phyloP scores from a whole-genome alignment of 805 yeast genomes.

The Metschnikowia lunata region DNA sequence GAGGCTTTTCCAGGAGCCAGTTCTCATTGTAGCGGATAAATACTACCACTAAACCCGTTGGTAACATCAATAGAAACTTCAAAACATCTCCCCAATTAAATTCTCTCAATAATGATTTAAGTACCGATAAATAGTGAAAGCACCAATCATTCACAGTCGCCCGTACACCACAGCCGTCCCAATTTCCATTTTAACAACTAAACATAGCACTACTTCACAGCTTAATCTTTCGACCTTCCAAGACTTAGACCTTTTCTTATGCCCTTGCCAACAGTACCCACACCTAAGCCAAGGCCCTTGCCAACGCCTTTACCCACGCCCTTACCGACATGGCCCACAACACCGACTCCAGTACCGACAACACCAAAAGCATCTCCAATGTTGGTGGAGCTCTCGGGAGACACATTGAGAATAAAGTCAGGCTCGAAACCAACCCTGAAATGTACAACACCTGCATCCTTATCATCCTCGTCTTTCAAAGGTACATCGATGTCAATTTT shows the following conservation, averaged over 20 bases:
- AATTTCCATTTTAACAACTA: too few relatives aligned
- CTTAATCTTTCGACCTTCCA: constrained; percentile 17
- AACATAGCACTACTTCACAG: not conserved
- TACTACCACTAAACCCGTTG: too few relatives aligned
- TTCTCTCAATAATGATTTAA: too few relatives aligned
- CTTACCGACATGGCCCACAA: constrained; percentile 18
- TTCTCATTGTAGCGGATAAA: too few relatives aligned
- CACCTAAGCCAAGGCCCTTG: constrained; percentile 26
- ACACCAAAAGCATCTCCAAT: constrained; percentile 45
- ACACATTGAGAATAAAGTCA: constrained; percentile 53
- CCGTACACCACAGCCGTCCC: too few relatives aligned
- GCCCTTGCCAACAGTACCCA: constrained; percentile 32
- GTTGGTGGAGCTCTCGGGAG: constrained; percentile 25
- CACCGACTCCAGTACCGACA: constrained; percentile 26
- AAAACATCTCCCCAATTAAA: too few relatives aligned
- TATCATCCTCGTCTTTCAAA: constrained; percentile 39
- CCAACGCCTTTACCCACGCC: constrained; percentile 21
- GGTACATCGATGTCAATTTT: constrained; percentile 45
- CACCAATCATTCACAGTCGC: too few relatives aligned
- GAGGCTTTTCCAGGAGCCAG: too few relatives aligned
- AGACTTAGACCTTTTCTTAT: constrained; percentile 35
- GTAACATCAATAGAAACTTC: too few relatives aligned
- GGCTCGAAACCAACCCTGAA: constrained; percentile 65
- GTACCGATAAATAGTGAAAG: too few relatives aligned
- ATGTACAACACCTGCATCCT: constrained; percentile 61